Conservation (phyloP, 2,329 filamentous ascomycete genomes). For the Sclerotinia subarctica region DNA sequence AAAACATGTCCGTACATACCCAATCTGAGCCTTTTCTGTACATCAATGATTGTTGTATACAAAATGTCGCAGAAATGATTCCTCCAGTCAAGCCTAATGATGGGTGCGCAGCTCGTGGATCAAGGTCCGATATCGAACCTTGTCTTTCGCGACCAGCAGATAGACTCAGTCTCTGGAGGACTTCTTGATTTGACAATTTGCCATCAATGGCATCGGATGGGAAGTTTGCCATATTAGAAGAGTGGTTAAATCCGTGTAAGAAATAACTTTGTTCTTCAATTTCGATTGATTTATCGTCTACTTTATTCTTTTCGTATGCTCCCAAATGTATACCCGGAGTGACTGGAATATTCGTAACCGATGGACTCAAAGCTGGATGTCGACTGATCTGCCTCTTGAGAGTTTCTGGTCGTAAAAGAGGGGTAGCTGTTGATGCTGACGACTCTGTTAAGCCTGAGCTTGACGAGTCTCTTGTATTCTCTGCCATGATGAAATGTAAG, state of each 20-base stretch:
- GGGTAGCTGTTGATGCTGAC: not conserved
- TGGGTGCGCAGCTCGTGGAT: slow-evolving; percentile 52
- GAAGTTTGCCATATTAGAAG: slow-evolving; percentile 32
- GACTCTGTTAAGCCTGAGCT: slow-evolving; percentile 10
- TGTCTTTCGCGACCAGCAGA: slow-evolving; percentile 26
- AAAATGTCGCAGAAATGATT: slow-evolving; percentile 64
- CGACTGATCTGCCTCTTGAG: slow-evolving; percentile 27
- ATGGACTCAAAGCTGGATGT: slow-evolving; percentile 35
- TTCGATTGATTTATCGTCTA: slow-evolving; percentile 15
- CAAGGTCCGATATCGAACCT: slow-evolving; percentile 53
- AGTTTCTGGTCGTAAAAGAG: not conserved
- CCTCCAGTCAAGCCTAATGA: slow-evolving; percentile 59
- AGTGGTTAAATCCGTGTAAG: slow-evolving; percentile 24
- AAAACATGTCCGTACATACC: slow-evolving; percentile 45
- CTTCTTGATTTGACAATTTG: slow-evolving; percentile 42
- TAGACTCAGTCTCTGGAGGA: slow-evolving; percentile 46
- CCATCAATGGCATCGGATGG: slow-evolving; percentile 37
- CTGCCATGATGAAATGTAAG: slow-evolving; percentile 20
- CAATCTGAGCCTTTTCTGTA: slow-evolving; percentile 59
- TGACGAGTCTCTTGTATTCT: slow-evolving; percentile 8
- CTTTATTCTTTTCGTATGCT: slow-evolving; percentile 25
- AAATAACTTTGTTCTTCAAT: slow-evolving; percentile 31
- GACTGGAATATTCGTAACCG: slow-evolving; percentile 35
- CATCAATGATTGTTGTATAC: slow-evolving; percentile 57
- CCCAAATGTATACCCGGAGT: slow-evolving; percentile 34